Evolutionary conservation across 768 basidiomycete genomes (phyloP).

Genomic region (Hysterangium stoloniferum): DNA sequence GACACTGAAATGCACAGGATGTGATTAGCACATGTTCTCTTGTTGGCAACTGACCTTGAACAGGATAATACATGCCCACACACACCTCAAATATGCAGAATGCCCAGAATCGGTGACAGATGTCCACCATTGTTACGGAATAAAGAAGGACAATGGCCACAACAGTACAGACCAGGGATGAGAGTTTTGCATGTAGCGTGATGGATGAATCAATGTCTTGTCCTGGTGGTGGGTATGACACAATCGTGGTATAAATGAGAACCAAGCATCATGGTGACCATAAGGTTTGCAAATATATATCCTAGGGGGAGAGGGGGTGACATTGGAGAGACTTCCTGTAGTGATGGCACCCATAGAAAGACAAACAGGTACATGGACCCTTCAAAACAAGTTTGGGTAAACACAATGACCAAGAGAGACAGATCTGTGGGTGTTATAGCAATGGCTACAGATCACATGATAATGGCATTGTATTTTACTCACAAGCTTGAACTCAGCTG

Average conservation of each 20-base stretch:
- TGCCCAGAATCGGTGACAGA: conserved; percentile 55
- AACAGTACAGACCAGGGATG: conserved; percentile 52
- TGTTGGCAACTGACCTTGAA: too few species aligned
- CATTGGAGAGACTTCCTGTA: conserved; percentile 51
- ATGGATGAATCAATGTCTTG: conserved; percentile 33
- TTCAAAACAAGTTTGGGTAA: conserved; percentile 76
- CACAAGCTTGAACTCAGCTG: too few species aligned
- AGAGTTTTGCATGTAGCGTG: conserved; percentile 58
- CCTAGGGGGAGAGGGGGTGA: conserved; percentile 52
- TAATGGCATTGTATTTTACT: too few species aligned
- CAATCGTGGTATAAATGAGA: conserved; percentile 60
- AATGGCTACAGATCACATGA: too few species aligned
- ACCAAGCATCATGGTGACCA: conserved; percentile 78
- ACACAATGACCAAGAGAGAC: conserved; percentile 52
- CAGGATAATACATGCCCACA: conserved; percentile 74
- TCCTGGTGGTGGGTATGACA: conserved; percentile 14
- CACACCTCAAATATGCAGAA: conserved; percentile 72
- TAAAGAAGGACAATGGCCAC: conserved; percentile 48
- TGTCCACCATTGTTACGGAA: conserved; percentile 36
- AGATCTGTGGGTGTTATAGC: too few species aligned
- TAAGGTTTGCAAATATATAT: conserved; percentile 74
- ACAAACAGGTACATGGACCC: conserved; percentile 84
- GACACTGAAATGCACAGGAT: too few species aligned
- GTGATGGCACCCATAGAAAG: conserved; percentile 72
- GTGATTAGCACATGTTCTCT: too few species aligned